A percentile compares a stretch with the other conserved stretches of the same genome.
Conservation (phyloP, 176 grass and related monocot genomes). For the Bolboschoenus planiculmis region DNA sequence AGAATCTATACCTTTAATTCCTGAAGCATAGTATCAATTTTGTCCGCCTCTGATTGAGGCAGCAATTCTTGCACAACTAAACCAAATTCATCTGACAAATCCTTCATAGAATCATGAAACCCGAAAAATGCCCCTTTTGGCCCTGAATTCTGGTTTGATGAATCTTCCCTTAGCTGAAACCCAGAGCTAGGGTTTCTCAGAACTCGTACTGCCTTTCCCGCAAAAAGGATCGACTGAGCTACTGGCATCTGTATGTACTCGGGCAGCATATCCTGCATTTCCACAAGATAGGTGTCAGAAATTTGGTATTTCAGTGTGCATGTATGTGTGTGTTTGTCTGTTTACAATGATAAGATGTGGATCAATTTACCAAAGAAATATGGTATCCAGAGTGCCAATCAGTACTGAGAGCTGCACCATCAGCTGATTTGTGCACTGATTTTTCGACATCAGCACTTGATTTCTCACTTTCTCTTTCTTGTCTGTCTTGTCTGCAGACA, state of each 20-base stretch:
- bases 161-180: slow-evolving; percentile 48
- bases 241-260: slow-evolving; percentile 94
- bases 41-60: slow-evolving; percentile 82
- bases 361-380: slow-evolving; percentile 81
- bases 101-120: slow-evolving; percentile 55
- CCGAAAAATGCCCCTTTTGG: slow-evolving; percentile 44
- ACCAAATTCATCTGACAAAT: slow-evolving; percentile 37
- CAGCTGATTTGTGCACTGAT: slow-evolving; percentile 55
- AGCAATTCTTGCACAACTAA: slow-evolving; percentile 76
- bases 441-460: slow-evolving; percentile 58
- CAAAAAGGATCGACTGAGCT: slow-evolving; percentile 93
- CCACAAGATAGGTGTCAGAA: slow-evolving; percentile 9
- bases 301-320: not conserved
- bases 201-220: slow-evolving; percentile 94
- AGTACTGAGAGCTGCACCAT: slow-evolving; percentile 47
- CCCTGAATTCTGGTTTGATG: slow-evolving; percentile 36
- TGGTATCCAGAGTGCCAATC: slow-evolving; percentile 95
- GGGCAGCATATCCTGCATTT: slow-evolving; percentile 86
- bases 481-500: slow-evolving; percentile 75
- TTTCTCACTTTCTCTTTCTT: slow-evolving; percentile 47
- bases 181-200: slow-evolving; percentile 77
- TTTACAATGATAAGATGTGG: slow-evolving; percentile 9
- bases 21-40: slow-evolving; percentile 89
- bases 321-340: not conserved
- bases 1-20: slow-evolving; percentile 55